A percentile compares a stretch with the other conserved stretches of the same genome.
These are phyloP conservation scores for Trypanosoma brucei DNA, from an alignment of 208 protist genomes.

Conservation along the genomic window DNA sequence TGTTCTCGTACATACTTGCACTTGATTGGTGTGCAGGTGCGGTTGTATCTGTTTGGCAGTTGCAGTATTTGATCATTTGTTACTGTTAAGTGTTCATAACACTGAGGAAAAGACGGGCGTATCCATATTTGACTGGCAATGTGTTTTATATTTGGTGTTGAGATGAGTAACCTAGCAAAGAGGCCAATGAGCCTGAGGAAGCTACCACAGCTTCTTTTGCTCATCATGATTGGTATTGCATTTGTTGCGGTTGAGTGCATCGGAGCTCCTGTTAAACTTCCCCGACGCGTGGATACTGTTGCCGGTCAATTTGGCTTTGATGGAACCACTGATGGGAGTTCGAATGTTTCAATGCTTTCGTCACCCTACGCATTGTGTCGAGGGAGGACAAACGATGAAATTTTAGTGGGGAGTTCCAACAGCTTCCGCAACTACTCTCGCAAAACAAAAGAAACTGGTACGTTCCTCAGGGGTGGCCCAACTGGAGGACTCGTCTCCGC, in stretches of 20 bases:
- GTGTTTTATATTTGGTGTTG: too few relatives aligned
- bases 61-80: too few relatives aligned
- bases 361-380: conserved; percentile 39
- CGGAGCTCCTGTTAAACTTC: background rate
- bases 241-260: background rate
- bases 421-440: conserved; percentile 44
- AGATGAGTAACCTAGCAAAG: too few relatives aligned
- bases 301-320: conserved; percentile 15
- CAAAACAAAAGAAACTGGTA: conserved; percentile 24
- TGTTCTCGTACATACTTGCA: too few relatives aligned
- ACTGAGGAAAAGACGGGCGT: too few relatives aligned
- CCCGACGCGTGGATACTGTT: conserved; percentile 22
- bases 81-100: too few relatives aligned
- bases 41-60: too few relatives aligned
- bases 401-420: conserved; percentile 33
- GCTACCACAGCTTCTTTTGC: too few relatives aligned
- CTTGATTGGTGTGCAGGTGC: too few relatives aligned
- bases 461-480: conserved; percentile 20
- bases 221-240: background rate
- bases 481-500: background rate
- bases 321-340: conserved; percentile 24
- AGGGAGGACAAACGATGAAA: conserved; percentile 15
- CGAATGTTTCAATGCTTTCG: conserved; percentile 25
- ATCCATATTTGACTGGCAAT: too few relatives aligned
- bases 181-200: too few relatives aligned